Base-by-base conservation (phyloP, 2,329 filamentous ascomycete genomes). In the Aspergillus phoenicis region DNA sequence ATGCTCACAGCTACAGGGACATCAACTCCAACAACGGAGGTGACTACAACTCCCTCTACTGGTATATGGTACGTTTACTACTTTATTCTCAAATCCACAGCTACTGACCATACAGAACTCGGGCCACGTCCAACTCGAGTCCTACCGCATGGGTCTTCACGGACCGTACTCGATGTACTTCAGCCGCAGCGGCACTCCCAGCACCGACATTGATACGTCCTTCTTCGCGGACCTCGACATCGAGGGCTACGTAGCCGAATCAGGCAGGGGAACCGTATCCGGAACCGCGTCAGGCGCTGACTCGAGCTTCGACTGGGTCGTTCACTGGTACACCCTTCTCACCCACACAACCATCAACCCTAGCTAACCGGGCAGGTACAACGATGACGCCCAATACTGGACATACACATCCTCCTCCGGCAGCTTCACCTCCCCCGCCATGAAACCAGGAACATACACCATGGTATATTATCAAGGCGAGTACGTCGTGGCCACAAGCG, bases 391-490 rank as follows among this genome's bases (percentile, higher is more conserved):
- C 0, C 88, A 90, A 69, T 90, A 89, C 78, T 90, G 87, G 87
- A 76, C 81, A 5, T 85, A 85, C 61, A 83, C 85, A 20, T 78
- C 78, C 8, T 81, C 81, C 22, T 77, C 74, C 48, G 86, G 87
- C 8, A 78, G 77, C 11, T 90, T 87, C 74, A 87, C 82, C 2
- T 88, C 86, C 0, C 87, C 87, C 0, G 77, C 82, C 59, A 89
- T 90, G 87, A 87, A 87, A 68, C 84, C 87, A 0, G 87, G 87
- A 30, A 87, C 84, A 0, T 89, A 89, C 75, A 88, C 85, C n/a
- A 87, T 88, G 81, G 83, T 87, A 4, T 81, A 89, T 39, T 88
- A 87, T 73, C 84, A 86, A 65, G 82, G 78, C 17, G 85, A 88
- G 70, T 83, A 83, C 69, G 78, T 81, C 62, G 83, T 87, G 8